Base-by-base conservation (phyloP, 2,329 filamentous ascomycete species). In the Colletotrichum somersetense region DNA sequence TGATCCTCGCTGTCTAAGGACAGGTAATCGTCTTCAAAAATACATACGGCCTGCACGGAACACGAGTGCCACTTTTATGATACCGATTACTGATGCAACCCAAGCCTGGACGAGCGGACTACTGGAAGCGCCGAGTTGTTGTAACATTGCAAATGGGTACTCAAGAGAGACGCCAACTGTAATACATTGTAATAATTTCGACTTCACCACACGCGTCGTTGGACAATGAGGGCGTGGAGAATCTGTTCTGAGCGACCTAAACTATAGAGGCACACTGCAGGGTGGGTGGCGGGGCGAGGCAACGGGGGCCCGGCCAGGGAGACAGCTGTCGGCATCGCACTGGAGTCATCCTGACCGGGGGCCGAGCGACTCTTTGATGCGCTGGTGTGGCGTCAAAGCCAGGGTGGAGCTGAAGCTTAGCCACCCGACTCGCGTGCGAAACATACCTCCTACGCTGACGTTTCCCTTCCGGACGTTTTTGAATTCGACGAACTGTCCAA, bases 381-480 rank as follows among this genome's bases (percentile, higher is more conserved):
- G 70, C 50, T 72, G 66, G 66, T 72, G 70, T 72, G 70, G 70
- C 70, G 70, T 72, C 70, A 72, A 73, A 71, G 71, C 67, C 71
- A 71, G 56, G 58, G 71, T 73, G 71, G 71, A 73, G 71, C 71
- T 73, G 62, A 58, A 73, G 72, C 64, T 73, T 72, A 72, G 72
- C 72, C 72, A 73, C 72, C 69, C 69, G 58, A 73, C 62, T 71
- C 66, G 67, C 62, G 71, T 72, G 69, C 72, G 72, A 73, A 73
- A 73, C 72, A 72, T 72, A 68, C 69, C 53, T 72, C 67, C 62
- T 62, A 72, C 72, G 72, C 72, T 72, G 63, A 73, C 68, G 72
- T 74, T 74, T 67, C 71, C 73, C 48, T 65, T 61, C 44, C 59
- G 56, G 52, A 55, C 44, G 66, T 70, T 52, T 70, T 70, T 53